A percentile compares a stretch with the other conserved stretches of the same genome.
Evolutionary conservation across 192 early-diverging fungal species (phyloP).

Genomic region (Mortierella hygrophila): DNA sequence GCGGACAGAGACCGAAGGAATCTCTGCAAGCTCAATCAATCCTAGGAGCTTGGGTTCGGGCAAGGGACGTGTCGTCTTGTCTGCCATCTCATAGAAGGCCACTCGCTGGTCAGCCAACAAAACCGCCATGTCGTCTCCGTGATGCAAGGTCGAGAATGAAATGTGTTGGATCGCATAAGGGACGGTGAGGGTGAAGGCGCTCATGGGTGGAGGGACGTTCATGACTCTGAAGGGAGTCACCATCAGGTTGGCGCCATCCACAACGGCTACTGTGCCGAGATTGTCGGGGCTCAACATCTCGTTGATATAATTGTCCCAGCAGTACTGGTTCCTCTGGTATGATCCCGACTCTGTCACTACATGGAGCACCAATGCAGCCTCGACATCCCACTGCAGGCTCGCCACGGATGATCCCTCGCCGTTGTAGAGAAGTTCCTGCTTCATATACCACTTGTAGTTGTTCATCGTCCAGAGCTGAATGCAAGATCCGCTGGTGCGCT

Average conservation of each 20-base stretch:
- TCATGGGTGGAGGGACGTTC: constrained; percentile 98
- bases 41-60: constrained; percentile 50
- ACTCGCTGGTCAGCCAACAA: constrained; percentile 70
- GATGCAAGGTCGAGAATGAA: constrained; percentile 70
- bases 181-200: constrained; percentile 56
- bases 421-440: constrained; percentile 80
- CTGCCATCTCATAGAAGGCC: constrained; percentile 54
- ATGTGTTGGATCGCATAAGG: constrained; percentile 66
- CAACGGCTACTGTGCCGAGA: constrained; percentile 25
- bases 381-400: constrained; percentile 87
- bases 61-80: constrained; percentile 21
- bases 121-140: constrained; percentile 80
- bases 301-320: constrained; percentile 49
- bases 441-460: constrained; percentile 98
- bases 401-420: constrained; percentile 55
- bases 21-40: constrained; percentile 50
- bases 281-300: constrained; percentile 38
- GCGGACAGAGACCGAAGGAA: constrained; percentile 52
- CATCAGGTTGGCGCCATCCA: constrained; percentile 57
- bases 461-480: constrained; percentile 94
- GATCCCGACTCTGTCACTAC: constrained; percentile 61
- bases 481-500: constrained; percentile 37
- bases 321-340: constrained; percentile 47
- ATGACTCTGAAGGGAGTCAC: constrained; percentile 85
- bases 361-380: constrained; percentile 75